Base-by-base conservation (phyloP, 2,329 filamentous ascomycete species). In the Thermothelomyces thermophilus region DNA sequence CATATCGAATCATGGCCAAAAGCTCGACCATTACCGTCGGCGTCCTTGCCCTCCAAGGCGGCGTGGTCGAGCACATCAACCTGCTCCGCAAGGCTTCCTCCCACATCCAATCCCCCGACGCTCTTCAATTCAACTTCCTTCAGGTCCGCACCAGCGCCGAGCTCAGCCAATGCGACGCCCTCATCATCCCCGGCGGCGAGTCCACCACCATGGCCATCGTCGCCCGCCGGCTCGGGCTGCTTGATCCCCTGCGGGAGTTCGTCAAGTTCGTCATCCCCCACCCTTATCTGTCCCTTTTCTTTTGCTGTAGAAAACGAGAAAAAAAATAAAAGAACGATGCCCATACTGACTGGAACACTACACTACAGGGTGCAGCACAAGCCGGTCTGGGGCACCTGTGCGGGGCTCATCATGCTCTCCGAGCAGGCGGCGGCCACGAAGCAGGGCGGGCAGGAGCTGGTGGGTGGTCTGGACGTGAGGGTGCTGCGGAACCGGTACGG, bases 401-500 rank as follows among this genome's bases (percentile, higher is more conserved):
- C 93, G 11, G 93, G 93, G 9, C 77, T 97, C 50, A 96, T 98
- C 59, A 73, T 97, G 42, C 82, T 98, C 43, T 86, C 90, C 2
- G 87, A 95, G 62, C 83, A 86, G 51, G 91, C 90, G 43, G 95
- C 91, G 66, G 80, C 84, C 55, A 90, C 87, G 33, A 97, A 96
- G 66, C 83, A 86, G 62, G 90, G 89, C 37, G 91, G 91, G 0
- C 93, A 97, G 67, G 89, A 95, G 52, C 77, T 97, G 47, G 89
- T 98, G 55, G 93, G 93, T 13, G 93, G 93, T 2, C 76, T 98
- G 33, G 84, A 90, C 62, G 90, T 98, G 31, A 77, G 88, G 40
- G 90, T 97, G 28, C 90, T 94, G 63, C 79, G 93, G 41, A 98
- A 97, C 64, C 89, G 96, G 67, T 98, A 96, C 63, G 93, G 93